These are phyloP conservation scores for Calonectria hawksworthii DNA, from an alignment of 2,329 filamentous ascomycete species.

Conservation along the genomic window DNA sequence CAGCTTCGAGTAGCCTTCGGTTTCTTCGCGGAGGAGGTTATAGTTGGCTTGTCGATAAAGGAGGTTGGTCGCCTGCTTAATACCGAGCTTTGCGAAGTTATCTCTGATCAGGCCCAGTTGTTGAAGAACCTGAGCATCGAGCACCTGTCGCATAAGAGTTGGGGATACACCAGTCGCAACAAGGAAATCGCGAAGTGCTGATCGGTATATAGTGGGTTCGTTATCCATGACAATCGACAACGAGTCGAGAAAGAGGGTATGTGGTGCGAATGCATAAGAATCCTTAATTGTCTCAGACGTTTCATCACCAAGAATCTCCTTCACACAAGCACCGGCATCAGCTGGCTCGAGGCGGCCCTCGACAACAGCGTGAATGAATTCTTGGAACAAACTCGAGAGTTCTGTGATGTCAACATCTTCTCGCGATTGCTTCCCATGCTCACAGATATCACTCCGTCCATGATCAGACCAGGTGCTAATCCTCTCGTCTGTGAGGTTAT, in stretches of 20 bases:
- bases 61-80: conserved; percentile 91
- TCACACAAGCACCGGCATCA: conserved; percentile 80
- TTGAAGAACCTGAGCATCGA: conserved; percentile 84
- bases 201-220: conserved; percentile 67
- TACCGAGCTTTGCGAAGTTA: conserved; percentile 86
- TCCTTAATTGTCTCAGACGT: conserved; percentile 64
- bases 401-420: conserved; percentile 77
- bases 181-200: conserved; percentile 75
- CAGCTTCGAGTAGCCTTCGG: conserved; percentile 96
- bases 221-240: conserved; percentile 84
- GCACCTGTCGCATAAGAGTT: conserved; percentile 80
- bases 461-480: conserved; percentile 76
- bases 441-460: conserved; percentile 77
- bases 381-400: conserved; percentile 83
- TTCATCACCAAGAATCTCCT: conserved; percentile 77
- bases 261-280: conserved; percentile 69
- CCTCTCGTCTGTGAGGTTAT: conserved; percentile 79
- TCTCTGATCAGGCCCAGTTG: conserved; percentile 84
- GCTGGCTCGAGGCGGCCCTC: conserved; percentile 75
- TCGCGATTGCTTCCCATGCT: conserved; percentile 74
- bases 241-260: conserved; percentile 84
- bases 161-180: conserved; percentile 80
- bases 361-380: conserved; percentile 83
- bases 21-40: conserved; percentile 94
- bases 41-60: conserved; percentile 97